Percentiles rank a stretch among this genome's conserved stretches.
Conservation (phyloP, 2,329 filamentous ascomycete genomes). For the Talaromyces marneffei region DNA sequence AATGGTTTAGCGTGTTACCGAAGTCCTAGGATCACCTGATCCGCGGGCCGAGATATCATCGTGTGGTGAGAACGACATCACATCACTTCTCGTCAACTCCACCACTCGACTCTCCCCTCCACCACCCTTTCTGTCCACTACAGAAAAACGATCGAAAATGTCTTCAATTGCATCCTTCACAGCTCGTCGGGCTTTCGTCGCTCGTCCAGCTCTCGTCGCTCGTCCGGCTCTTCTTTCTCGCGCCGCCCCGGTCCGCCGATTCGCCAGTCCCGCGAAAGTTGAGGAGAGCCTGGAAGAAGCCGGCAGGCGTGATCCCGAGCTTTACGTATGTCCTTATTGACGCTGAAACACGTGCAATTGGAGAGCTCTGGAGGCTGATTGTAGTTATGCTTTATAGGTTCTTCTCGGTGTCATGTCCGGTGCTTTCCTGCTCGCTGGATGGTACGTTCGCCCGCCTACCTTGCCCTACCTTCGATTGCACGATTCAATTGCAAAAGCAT, state of each 20-base stretch:
- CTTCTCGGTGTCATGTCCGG: conserved; percentile 86
- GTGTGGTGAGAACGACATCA: conserved; percentile 10
- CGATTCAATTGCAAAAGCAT: background rate
- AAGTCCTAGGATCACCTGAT: too few relatives aligned
- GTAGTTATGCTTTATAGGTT: conserved; percentile 53
- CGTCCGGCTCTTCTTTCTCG: conserved; percentile 38
- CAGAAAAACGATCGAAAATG: conserved; percentile 22
- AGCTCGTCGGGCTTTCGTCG: conserved; percentile 35
- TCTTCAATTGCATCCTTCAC: conserved; percentile 39
- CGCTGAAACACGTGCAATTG: background rate
- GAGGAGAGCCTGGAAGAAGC: conserved; percentile 55
- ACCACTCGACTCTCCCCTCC: conserved; percentile 6
- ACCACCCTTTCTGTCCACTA: background rate
- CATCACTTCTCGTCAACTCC: background rate
- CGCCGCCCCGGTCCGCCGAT: conserved; percentile 34
- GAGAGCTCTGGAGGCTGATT: background rate
- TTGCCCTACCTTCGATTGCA: background rate
- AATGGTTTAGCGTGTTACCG: too few relatives aligned
- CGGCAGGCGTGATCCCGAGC: conserved; percentile 66
- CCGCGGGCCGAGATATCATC: conserved; percentile 15
- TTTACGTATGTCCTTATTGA: conserved; percentile 54
- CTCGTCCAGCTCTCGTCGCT: conserved; percentile 39
- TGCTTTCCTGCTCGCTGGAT: conserved; percentile 81
- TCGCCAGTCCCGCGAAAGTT: conserved; percentile 34
- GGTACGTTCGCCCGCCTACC: conserved; percentile 35